Conservation (phyloP, 805 yeast species). For the Monosporozyma aerobia region DNA sequence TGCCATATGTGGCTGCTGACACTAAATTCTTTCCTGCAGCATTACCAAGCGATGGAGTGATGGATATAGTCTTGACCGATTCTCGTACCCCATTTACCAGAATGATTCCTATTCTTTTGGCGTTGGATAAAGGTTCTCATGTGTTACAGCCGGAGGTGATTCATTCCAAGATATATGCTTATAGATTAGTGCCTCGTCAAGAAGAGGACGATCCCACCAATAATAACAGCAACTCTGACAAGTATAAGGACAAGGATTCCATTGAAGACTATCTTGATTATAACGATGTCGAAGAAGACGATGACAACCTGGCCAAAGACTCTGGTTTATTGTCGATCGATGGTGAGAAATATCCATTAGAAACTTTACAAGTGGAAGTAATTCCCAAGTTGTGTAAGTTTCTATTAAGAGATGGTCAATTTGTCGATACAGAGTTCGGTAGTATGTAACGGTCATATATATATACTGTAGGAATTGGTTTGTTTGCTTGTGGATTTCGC, state of each 20-base stretch:
- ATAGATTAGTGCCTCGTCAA: slow-evolving; percentile 54
- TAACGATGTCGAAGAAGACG: not conserved
- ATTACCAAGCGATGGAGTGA: slow-evolving; percentile 75
- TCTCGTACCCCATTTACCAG: slow-evolving; percentile 49
- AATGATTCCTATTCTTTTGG: slow-evolving; percentile 47
- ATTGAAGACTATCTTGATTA: not conserved
- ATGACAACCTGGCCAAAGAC: not conserved
- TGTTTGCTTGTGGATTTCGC: not conserved
- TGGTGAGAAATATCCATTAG: slow-evolving; percentile 77
- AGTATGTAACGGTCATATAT: slow-evolving; percentile 16
- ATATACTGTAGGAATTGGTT: not conserved
- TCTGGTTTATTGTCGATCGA: slow-evolving; percentile 63
- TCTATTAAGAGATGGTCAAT: slow-evolving; percentile 51
- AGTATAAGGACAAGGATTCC: slow-evolving; percentile 22
- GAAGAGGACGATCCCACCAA: not conserved
- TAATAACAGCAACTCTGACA: slow-evolving; percentile 20
- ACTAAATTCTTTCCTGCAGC: slow-evolving; percentile 90
- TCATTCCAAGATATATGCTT: slow-evolving; percentile 73
- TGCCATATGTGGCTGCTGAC: slow-evolving; percentile 83
- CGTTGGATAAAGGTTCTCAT: slow-evolving; percentile 70
- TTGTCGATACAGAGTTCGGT: slow-evolving; percentile 44
- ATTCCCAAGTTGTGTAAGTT: slow-evolving; percentile 56
- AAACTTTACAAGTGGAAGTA: slow-evolving; percentile 77
- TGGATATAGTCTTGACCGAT: slow-evolving; percentile 74
- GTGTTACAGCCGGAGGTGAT: slow-evolving; percentile 55